Evolutionary conservation across 495 filamentous ascomycete genomes (phyloP).

Genomic region (Tricharina praecox): DNA sequence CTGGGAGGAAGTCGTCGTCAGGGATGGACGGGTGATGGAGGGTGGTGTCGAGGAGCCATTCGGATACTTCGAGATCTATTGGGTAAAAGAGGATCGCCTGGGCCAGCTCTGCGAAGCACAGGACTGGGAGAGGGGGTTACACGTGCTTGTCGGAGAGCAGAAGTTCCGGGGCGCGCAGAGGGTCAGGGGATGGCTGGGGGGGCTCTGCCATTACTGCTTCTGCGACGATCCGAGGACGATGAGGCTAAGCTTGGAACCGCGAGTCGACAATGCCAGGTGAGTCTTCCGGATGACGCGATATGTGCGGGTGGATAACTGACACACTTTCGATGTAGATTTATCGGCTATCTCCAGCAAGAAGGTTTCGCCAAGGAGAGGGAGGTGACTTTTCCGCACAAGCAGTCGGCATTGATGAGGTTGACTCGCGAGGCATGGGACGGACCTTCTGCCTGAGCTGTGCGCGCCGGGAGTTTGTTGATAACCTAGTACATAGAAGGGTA

Average conservation of each 20-base stretch:
- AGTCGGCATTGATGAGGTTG: conserved; percentile 71
- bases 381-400: conserved; percentile 81
- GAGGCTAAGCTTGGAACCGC: conserved; percentile 67
- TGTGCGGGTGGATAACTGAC: neutral
- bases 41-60: conserved; percentile 54
- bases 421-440: conserved; percentile 67
- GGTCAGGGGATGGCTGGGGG: conserved; percentile 63
- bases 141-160: conserved; percentile 80
- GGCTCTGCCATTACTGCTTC: conserved; percentile 62
- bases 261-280: conserved; percentile 81
- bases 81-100: conserved; percentile 84
- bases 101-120: conserved; percentile 39
- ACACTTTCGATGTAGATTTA: conserved; percentile 40
- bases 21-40: conserved; percentile 4
- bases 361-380: conserved; percentile 85
- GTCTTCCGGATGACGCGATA: conserved; percentile 19
- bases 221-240: conserved; percentile 66
- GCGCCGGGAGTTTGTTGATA: no score
- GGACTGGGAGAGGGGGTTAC: conserved; percentile 77
- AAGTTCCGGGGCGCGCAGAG: conserved; percentile 66
- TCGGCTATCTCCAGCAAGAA: conserved; percentile 50
- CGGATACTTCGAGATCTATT: conserved; percentile 96
- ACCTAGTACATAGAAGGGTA: no score
- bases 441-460: conserved; percentile 31
- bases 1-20: conserved; percentile 43